Evolutionary conservation across 1,284 basidiomycete species (phyloP), one percentile per base, ranked within the genome.

Genomic region (Tetrapyrgos nigripes): DNA sequence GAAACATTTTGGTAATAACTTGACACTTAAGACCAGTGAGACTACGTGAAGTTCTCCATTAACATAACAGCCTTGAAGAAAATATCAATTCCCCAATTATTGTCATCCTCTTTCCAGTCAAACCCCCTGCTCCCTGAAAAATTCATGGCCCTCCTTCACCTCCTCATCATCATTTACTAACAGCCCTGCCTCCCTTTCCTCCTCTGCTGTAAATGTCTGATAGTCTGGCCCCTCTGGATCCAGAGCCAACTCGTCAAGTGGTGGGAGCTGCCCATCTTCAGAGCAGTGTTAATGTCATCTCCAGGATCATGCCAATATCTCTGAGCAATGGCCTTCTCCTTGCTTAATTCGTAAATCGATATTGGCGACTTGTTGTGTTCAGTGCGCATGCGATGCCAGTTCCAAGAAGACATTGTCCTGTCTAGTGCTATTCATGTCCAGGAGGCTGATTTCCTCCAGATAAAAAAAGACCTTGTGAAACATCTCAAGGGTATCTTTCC

Each of bases 241-340:
- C 28, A 13, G 17, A 3, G 48, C 21, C 14, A 29, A 21, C 8
- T 48, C 51, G 14, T 55, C 52, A 3, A 49, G 4, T 29, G 51
- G 37, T 3, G 37, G 37, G n/a, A 44, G 6, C 11, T 29, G 23
- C n/a, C 31, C 43, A 4, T 55, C 55, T 14, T 54, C 57, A 33
- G 9, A 0, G 54, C 56, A 51, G 49, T 56, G 3, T 17, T 5
- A 0, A 59, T 50, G 24, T 61, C 53, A 45, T 66, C 65, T 4
- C 46, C 53, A 17, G 61, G 53, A 50, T 67, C 65, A 0, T 57
- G 60, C 65, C 65, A 68, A 19, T 65, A 66, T 1, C 66, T 65
- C 1, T 53, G 55, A 5, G 6, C 40, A 14, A 66, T 61, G 0
- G 63, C 64, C 1, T 44, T 17, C 33, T 53, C 43, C 1, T 60